phyloP scores from a whole-genome alignment of 2,329 filamentous ascomycete genomes.

The Furcasterigmium sp. region DNA sequence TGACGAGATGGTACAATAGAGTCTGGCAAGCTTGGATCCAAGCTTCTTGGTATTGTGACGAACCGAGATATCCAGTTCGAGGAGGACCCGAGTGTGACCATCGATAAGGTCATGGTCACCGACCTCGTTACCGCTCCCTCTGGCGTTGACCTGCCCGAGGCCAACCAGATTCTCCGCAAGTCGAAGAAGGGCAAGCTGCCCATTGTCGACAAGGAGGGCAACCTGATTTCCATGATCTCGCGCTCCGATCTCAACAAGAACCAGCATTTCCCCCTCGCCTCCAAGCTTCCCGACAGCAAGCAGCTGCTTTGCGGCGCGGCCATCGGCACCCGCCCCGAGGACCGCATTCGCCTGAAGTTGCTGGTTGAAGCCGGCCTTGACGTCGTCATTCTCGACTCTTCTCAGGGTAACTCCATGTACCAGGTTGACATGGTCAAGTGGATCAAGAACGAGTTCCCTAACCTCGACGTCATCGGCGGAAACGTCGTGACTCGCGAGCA shows the following conservation, averaged over 20 bases:
- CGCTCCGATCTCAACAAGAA: conserved; percentile 98
- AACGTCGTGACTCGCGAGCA: conserved; percentile 98
- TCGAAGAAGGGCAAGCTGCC: conserved; percentile 99
- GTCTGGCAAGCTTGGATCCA: conserved; percentile 86
- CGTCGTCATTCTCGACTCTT: conserved; percentile 91
- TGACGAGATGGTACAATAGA: conserved; percentile 50
- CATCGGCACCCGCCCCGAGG: conserved; percentile 90
- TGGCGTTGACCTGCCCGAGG: conserved; percentile 79
- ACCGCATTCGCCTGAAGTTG: conserved; percentile 79
- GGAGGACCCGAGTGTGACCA: conserved; percentile 62
- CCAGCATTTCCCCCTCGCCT: conserved; percentile 91
- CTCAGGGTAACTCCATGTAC: conserved; percentile 97
- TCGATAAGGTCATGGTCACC: conserved; percentile 91
- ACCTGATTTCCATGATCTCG: conserved; percentile 87
- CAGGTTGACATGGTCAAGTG: conserved; percentile 98
- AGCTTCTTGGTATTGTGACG: conserved; percentile 94
- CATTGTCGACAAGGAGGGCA: conserved; percentile 77
- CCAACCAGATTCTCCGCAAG: conserved; percentile 86
- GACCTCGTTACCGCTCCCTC: conserved; percentile 83
- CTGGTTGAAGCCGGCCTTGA: conserved; percentile 94
- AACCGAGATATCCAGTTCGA: conserved; percentile 98
- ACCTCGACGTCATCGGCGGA: conserved; percentile 91
- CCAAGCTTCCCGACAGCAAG: conserved; percentile 94
- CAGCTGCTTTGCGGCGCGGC: conserved; percentile 94
- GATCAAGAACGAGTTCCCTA: conserved; percentile 81